Evolutionary conservation across 805 yeast genomes (phyloP).

Genomic region (Metschnikowia cerradonensis): DNA sequence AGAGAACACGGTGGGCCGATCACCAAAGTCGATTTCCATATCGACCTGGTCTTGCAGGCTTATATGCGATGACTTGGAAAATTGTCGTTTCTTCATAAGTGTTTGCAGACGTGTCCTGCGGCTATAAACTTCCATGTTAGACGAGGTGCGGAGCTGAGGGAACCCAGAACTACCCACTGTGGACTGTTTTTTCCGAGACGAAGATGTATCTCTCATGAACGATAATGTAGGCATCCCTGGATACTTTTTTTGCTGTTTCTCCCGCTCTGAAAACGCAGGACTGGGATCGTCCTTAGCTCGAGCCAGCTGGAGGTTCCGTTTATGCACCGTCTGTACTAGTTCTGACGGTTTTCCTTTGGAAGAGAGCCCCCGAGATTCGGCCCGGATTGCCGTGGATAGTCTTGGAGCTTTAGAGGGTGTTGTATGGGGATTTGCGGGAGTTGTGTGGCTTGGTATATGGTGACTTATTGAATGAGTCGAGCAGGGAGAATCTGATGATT

Average conservation of each 20-base stretch:
- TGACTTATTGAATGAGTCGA: not conserved
- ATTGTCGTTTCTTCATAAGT: constrained; percentile 12
- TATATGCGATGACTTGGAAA: constrained; percentile 1
- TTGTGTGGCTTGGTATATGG: not conserved
- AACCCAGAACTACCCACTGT: constrained; percentile 1
- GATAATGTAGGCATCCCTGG: constrained; percentile 24
- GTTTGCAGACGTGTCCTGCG: constrained; percentile 10
- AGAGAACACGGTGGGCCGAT: constrained; percentile 10
- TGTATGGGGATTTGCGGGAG: constrained; percentile 15
- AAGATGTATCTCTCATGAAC: constrained; percentile 39
- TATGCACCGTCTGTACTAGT: constrained; percentile 6
- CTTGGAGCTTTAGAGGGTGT: constrained; percentile 21
- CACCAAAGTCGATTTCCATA: constrained; percentile 5
- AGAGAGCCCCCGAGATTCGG: constrained; percentile 15
- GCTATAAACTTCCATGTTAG: constrained; percentile 13
- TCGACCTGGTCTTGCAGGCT: not conserved
- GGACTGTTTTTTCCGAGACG: constrained; percentile 32
- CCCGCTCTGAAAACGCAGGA: constrained; percentile 1
- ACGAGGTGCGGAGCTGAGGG: constrained; percentile 9
- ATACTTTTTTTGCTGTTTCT: constrained; percentile 7
- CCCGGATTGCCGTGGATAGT: constrained; percentile 22
- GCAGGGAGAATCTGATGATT: not conserved
- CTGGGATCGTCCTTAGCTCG: constrained; percentile 2
- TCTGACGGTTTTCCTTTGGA: constrained; percentile 1
- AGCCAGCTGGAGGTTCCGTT: constrained; percentile 12